phyloP scores from a whole-genome alignment of 1,284 basidiomycete species.

The Ganoderma lucidum region DNA sequence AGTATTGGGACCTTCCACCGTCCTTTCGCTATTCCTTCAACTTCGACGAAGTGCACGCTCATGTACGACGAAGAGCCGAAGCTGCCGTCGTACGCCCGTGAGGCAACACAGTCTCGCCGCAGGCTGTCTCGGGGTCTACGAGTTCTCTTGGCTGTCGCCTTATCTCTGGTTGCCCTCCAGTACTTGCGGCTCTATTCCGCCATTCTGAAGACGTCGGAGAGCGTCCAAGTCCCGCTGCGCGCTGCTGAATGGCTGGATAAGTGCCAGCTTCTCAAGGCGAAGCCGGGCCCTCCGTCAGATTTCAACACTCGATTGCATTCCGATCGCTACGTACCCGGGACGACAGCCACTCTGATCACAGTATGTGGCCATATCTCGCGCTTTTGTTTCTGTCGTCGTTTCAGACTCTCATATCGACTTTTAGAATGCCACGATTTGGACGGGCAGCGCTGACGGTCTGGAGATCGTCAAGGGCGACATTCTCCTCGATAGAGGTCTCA shows the following conservation, averaged over 20 bases:
- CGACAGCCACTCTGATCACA: conserved; percentile 56
- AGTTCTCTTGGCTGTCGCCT: conserved; percentile 1
- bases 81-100: not conserved
- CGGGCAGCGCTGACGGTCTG: conserved; percentile 59
- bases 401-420: not conserved
- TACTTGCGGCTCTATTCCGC: not conserved
- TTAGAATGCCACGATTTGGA: conserved; percentile 74
- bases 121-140: conserved; percentile 1
- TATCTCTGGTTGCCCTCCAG: not conserved
- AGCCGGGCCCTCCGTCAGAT: conserved; percentile 51
- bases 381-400: not conserved
- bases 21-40: not conserved
- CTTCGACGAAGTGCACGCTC: not conserved
- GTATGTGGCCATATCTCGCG: conserved; percentile 15
- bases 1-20: too few species aligned
- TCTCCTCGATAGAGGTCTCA: conserved; percentile 61
- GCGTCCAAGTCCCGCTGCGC: conserved; percentile 37
- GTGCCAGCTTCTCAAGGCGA: conserved; percentile 48
- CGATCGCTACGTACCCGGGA: conserved; percentile 73
- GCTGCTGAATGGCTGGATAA: conserved; percentile 42
- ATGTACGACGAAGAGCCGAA: not conserved
- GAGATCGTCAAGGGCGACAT: conserved; percentile 60
- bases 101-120: not conserved
- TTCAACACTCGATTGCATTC: conserved; percentile 62
- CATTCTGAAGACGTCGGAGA: conserved; percentile 24